Conservation (phyloP, 2,329 filamentous ascomycete species). For the Aspergillus tamarii region DNA sequence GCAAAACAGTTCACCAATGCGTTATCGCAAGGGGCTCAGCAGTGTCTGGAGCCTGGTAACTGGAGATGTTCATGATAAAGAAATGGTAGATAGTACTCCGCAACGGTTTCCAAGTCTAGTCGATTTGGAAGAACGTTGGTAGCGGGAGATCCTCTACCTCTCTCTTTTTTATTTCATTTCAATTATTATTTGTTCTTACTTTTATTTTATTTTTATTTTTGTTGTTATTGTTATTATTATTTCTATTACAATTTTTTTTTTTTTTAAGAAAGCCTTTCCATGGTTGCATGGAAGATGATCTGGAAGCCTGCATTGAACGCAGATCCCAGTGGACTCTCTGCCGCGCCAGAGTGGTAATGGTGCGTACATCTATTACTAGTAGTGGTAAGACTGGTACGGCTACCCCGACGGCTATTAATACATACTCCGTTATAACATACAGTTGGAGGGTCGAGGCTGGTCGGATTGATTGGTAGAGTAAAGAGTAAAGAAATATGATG, state of each 20-base stretch:
- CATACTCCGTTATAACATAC: background rate
- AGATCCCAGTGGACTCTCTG: background rate
- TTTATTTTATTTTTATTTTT: background rate
- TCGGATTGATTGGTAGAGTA: background rate
- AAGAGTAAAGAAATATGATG: background rate
- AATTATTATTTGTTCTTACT: too few relatives aligned
- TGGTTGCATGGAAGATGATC: background rate
- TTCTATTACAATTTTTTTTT: background rate
- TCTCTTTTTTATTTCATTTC: background rate
- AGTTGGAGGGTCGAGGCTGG: background rate
- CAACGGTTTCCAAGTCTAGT: background rate
- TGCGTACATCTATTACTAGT: background rate
- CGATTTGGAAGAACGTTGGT: background rate
- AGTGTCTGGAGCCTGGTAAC: background rate
- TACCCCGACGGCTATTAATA: background rate
- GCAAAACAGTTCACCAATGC: background rate
- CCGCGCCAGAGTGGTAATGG: background rate
- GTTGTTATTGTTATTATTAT: background rate
- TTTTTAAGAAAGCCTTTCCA: too few relatives aligned
- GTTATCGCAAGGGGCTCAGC: background rate
- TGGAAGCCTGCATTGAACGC: conserved; percentile 2
- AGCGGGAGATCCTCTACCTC: background rate
- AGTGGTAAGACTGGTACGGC: background rate
- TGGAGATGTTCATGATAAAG: background rate
- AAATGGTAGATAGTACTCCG: background rate